Conservation (phyloP, 148 eudicot species). For the Rhododendron simsii region DNA sequence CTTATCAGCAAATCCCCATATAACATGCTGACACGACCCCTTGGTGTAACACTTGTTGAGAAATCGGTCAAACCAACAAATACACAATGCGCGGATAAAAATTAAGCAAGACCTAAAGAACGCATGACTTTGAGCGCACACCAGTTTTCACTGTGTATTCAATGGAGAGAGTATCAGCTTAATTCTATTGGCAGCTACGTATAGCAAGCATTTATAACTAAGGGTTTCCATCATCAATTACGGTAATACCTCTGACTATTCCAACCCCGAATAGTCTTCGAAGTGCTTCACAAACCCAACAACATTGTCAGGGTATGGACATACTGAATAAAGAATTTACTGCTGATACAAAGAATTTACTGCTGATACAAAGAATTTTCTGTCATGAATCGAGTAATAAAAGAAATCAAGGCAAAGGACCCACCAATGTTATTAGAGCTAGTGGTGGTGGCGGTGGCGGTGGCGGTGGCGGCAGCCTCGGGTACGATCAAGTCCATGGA, state of each 20-base stretch:
- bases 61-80: not conserved
- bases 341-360: too few relatives aligned
- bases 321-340: not conserved
- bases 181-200: not conserved
- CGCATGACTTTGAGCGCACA: not conserved
- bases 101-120: not conserved
- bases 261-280: not conserved
- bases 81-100: not conserved
- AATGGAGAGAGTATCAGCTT: not conserved
- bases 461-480: conserved; percentile 1
- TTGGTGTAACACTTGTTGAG: not conserved
- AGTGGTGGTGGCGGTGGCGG: conserved; percentile 1
- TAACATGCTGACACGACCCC: not conserved
- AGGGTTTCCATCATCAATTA: not conserved
- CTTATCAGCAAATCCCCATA: not conserved
- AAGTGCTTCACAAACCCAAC: too few relatives aligned
- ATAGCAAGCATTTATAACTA: not conserved
- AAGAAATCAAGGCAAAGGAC: not conserved
- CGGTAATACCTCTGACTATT: not conserved
- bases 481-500: conserved; percentile 8
- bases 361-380: too few relatives aligned
- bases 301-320: not conserved
- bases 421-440: conserved; percentile 26
- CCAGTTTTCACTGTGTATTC: not conserved
- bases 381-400: not conserved